A percentile compares a stretch with the other conserved stretches of the same genome.
Evolutionary conservation across 2,329 filamentous ascomycete species (phyloP).

Genomic region (Sporothrix inflata): DNA sequence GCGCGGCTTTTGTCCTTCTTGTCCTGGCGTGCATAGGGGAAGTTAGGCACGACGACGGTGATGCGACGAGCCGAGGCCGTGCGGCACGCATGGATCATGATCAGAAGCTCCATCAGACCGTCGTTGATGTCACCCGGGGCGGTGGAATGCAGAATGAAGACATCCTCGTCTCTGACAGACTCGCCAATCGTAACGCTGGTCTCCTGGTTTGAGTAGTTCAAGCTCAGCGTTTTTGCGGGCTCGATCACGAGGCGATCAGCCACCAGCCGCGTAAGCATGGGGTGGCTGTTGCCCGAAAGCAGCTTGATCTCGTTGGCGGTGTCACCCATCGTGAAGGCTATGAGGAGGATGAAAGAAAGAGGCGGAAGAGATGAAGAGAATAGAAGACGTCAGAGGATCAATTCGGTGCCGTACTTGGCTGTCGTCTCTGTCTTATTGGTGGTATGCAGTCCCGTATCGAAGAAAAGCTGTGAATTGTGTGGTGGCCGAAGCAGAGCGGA

Average conservation of each 20-base stretch:
- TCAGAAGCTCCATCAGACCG: conserved; percentile 95
- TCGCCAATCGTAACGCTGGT: conserved; percentile 93
- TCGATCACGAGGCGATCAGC: conserved; percentile 40
- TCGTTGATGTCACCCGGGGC: conserved; percentile 97
- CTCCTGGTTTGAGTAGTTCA: conserved; percentile 86
- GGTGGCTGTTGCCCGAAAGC: conserved; percentile 47
- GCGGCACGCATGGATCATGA: conserved; percentile 83
- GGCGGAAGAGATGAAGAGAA: conserved; percentile 1
- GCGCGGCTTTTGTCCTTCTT: conserved; percentile 75
- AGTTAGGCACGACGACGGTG: conserved; percentile 66
- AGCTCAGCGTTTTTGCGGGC: conserved; percentile 37
- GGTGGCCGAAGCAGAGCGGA: not conserved
- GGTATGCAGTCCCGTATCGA: not conserved
- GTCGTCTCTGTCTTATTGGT: not conserved
- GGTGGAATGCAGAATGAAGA: conserved; percentile 96
- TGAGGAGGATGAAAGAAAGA: not conserved
- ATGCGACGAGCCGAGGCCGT: conserved; percentile 36
- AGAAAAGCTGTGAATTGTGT: not conserved
- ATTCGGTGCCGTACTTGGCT: not conserved
- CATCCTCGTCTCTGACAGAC: conserved; percentile 92
- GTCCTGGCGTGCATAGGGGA: conserved; percentile 94
- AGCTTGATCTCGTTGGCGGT: conserved; percentile 47
- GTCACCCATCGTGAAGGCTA: conserved; percentile 28
- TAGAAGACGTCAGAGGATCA: not conserved
- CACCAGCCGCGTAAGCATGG: conserved; percentile 43